phyloP scores from a whole-genome alignment of 495 filamentous ascomycete genomes.

The Pyrenula aspistea region DNA sequence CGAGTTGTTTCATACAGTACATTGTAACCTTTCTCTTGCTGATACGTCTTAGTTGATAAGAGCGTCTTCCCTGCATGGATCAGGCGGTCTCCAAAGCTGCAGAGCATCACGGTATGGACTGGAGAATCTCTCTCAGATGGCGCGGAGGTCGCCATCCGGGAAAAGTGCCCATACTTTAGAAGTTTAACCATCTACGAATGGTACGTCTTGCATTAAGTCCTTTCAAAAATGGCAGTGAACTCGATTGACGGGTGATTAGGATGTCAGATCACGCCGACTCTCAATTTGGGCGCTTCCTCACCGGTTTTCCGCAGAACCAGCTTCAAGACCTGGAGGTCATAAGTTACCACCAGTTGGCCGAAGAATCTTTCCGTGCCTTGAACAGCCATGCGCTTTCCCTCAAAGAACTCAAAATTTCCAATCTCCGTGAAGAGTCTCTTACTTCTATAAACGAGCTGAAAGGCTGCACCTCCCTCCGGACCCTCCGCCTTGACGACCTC shows the following conservation, averaged over 20 bases:
- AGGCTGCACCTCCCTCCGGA: slow-evolving; percentile 37
- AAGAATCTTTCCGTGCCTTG: slow-evolving; percentile 46
- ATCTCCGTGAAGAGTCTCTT: slow-evolving; percentile 34
- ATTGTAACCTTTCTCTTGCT: no score
- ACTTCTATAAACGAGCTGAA: slow-evolving; percentile 33
- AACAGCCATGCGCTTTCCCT: slow-evolving; percentile 44
- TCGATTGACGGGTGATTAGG: slow-evolving; percentile 9
- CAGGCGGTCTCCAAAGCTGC: slow-evolving; percentile 28
- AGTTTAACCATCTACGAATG: slow-evolving; percentile 44
- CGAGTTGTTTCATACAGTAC: no score
- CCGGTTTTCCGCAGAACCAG: slow-evolving; percentile 40
- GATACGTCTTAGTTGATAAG: slow-evolving; percentile 22
- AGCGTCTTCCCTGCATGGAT: slow-evolving; percentile 26
- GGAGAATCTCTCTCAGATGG: slow-evolving; percentile 43
- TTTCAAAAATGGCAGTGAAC: no score
- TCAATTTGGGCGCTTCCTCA: slow-evolving; percentile 46
- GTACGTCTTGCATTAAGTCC: no score
- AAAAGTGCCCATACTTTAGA: slow-evolving; percentile 49
- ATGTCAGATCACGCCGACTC: slow-evolving; percentile 31
- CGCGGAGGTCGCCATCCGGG: slow-evolving; percentile 35
- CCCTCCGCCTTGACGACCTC: slow-evolving; percentile 34
- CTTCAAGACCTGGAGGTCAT: slow-evolving; percentile 48
- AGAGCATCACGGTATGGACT: slow-evolving; percentile 40
- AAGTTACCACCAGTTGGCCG: slow-evolving; percentile 34
- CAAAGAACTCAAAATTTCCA: slow-evolving; percentile 38